Base-by-base conservation (phyloP, 257 asterid genomes). In the Paulownia fortunei region DNA sequence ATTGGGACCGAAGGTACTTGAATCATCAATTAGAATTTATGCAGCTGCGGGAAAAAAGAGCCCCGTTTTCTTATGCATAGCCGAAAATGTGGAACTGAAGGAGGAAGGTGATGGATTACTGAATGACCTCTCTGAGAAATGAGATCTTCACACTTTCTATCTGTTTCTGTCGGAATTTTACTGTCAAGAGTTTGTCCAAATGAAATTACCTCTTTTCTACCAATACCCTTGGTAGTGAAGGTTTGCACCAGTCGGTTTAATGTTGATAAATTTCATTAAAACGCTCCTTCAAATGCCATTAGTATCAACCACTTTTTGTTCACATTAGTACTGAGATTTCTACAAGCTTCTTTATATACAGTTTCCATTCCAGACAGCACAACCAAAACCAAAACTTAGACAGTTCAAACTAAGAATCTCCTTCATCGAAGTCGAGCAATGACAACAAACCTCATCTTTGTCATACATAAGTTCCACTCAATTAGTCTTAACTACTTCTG, bases 81-180 rank as follows among this genome's bases (percentile, higher is more conserved):
- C 41, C 97, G 99, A 93, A 88, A 89, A 87, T 30, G 89, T 87
- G 41, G 93, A 90, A 80, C 82, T 95, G 76, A 92, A 92, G 3
- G 94, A 86, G 74, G 94, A 89, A 79, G 96, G 94, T 78, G 82
- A 80, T 46, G 86, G 73, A 62, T 82, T 95, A 65, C 87, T 95
- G 30, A 87, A 89, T 76, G 90, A 78, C 16, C 79, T 90, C 39
- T 83, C 88, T 8, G 76, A 56, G 32, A 90, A 89, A 85, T 91
- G 92, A 89, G 79, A 73, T 64, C 56, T 9, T 16, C n/a, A 70
- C n/a, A 0, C 18, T 63, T 18, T 71, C 3, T 36, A 23, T 61
- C 61, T 1, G 1, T 41, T 19, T 54, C 32, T 69, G 24, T 55
- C 7, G 23, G 80, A 41, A 18, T 37, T 69, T 44, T 23, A 18